These are phyloP conservation scores for Paramyrothecium roridum DNA, from an alignment of 2,329 filamentous ascomycete genomes.

Conservation along the genomic window DNA sequence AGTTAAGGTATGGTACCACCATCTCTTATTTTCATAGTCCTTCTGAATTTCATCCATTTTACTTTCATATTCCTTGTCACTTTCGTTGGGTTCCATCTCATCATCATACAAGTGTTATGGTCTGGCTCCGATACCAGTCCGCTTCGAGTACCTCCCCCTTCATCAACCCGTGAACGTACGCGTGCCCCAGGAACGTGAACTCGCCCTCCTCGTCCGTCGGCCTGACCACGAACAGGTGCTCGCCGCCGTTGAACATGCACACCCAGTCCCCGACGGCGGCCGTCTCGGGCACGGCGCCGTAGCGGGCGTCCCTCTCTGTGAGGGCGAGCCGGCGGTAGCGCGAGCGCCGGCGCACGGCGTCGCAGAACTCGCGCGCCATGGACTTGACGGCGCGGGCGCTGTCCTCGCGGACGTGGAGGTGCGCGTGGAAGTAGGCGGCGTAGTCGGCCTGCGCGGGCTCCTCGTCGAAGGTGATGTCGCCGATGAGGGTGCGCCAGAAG, in stretches of 20 bases:
- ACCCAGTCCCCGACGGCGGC: not conserved
- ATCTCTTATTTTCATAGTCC: too few relatives aligned
- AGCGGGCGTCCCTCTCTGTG: not conserved
- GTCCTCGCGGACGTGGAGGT: not conserved
- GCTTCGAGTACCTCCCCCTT: not conserved
- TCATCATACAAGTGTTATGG: not conserved
- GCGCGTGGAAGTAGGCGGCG: not conserved
- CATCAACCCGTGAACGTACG: constrained; percentile 2
- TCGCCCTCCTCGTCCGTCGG: not conserved
- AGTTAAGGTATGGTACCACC: too few relatives aligned
- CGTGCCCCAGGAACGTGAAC: not conserved
- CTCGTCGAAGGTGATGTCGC: not conserved
- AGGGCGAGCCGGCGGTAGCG: not conserved
- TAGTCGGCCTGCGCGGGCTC: not conserved
- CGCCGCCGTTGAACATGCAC: not conserved
- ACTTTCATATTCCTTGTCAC: too few relatives aligned
- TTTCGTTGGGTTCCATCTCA: too few relatives aligned
- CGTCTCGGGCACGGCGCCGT: not conserved
- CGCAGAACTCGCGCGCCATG: not conserved
- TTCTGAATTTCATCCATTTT: too few relatives aligned
- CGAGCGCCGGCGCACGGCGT: not conserved
- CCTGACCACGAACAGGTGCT: not conserved
- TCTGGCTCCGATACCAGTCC: not conserved
- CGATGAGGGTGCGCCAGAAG: not conserved
- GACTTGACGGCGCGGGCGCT: not conserved